Evolutionary conservation across 2,329 filamentous ascomycete genomes (phyloP), one percentile per base, ranked within the genome.

Genomic region (Akanthomyces uredinophilus): DNA sequence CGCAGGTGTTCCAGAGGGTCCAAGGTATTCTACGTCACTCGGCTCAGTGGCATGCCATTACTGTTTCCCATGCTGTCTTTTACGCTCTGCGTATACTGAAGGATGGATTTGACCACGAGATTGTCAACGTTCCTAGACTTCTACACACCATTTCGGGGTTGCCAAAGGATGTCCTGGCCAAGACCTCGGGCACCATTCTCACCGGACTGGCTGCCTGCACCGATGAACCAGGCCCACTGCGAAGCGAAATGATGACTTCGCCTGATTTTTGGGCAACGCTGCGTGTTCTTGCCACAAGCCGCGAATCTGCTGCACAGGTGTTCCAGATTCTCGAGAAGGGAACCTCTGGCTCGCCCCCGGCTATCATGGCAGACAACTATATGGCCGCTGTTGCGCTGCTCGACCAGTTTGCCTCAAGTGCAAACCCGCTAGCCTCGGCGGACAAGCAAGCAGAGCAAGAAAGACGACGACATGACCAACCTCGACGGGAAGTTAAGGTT

Each of bases 201-300:
- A 88, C 90, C 68, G 94, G 94, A 0, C 79, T 99, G 29, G 85
- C 87, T 50, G 81, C 87, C 50, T 97, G 93, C 69, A 90, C 96
- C 66, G 87, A 89, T 57, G 86, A 89, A 64, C 86, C 91, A 0
- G 87, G 87, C 29, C 86, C 90, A 14, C 79, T 99, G 32, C 87
- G 91, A 62, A 96, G 91, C 67, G 94, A 98, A 76, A 90, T 98
- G 67, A 96, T 96, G 76, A 94, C 91, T 16, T 98, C 94, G 20
- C 95, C 95, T 0, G 95, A 99, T 71, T 98, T 99, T 74, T 99
- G 95, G 95, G 89, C 89, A 5, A 90, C 97, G 16, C 80, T 99
- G 58, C 88, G 92, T 64, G 84, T 87, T 37, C 79, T 99, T 20
- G 87, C 91, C 52, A 80, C 81, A 27, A 84, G 88, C 64, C 77